phyloP scores from a whole-genome alignment of 2,329 filamentous ascomycete species.

The Arthrobotrys sinensis region DNA sequence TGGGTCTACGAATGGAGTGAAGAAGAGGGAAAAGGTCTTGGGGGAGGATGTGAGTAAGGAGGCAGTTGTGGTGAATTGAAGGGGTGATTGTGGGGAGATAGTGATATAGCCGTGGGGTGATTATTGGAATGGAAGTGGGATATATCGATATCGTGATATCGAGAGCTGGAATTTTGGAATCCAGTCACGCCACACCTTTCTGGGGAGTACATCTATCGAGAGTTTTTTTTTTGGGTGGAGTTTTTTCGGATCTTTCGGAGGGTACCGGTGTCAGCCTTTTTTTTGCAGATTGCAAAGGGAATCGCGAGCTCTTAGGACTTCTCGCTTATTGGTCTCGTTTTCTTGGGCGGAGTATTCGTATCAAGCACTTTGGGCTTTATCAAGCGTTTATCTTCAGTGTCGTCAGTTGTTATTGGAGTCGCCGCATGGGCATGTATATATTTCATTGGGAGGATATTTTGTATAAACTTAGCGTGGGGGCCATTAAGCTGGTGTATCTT shows the following conservation, averaged over 20 bases:
- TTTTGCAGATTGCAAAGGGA: neutral
- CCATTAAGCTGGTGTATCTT: neutral
- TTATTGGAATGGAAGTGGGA: neutral
- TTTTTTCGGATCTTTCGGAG: neutral
- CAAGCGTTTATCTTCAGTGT: neutral
- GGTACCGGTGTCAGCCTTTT: too few relatives aligned
- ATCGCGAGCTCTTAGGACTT: neutral
- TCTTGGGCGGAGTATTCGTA: neutral
- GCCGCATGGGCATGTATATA: slow-evolving; percentile 19
- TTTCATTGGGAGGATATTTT: neutral
- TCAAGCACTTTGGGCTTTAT: neutral
- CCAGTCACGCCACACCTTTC: neutral
- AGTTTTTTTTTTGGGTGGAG: neutral
- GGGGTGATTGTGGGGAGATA: slow-evolving; percentile 13
- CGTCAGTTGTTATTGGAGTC: neutral
- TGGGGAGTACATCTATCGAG: neutral
- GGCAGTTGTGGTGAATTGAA: slow-evolving; percentile 9
- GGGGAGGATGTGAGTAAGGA: slow-evolving; percentile 15
- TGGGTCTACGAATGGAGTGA: slow-evolving; percentile 6
- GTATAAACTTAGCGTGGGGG: neutral
- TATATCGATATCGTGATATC: slow-evolving; percentile 2
- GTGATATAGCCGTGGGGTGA: neutral
- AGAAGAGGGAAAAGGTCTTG: slow-evolving; percentile 2
- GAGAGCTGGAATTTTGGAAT: neutral
- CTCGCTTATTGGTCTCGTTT: neutral